Evolutionary conservation across 371 early-diverging fungal species (phyloP).

Genomic region (Rhizopus sp.): DNA sequence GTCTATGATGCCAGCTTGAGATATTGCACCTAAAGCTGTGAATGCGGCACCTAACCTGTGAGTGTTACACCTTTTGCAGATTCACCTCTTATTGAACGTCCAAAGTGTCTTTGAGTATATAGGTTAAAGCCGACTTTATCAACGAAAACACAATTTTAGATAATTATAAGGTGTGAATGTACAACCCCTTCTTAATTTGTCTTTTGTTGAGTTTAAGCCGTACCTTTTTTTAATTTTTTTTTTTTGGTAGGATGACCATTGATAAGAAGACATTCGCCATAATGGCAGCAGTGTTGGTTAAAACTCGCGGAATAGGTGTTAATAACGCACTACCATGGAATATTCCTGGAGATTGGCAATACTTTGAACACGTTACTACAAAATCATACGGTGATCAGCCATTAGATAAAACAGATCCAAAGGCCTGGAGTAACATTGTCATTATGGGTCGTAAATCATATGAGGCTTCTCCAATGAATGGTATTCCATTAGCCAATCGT

Average conservation of each 20-base stretch:
- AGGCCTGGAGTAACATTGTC: conserved; percentile 64
- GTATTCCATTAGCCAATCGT: conserved; percentile 73
- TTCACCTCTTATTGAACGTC: conserved; percentile 15
- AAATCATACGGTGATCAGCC: conserved; percentile 27
- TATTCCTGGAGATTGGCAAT: conserved; percentile 82
- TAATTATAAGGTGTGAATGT: too few species aligned
- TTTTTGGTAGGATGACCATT: background rate
- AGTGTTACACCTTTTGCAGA: conserved; percentile 11
- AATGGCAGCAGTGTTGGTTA: conserved; percentile 69
- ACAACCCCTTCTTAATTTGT: too few species aligned
- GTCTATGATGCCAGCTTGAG: background rate
- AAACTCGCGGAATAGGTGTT: conserved; percentile 76
- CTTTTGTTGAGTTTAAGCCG: background rate
- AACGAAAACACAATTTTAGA: conserved; percentile 19
- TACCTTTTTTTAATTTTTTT: conserved; percentile 2
- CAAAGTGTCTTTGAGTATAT: conserved; percentile 10
- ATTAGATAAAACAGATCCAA: conserved; percentile 4
- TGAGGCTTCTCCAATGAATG: conserved; percentile 81
- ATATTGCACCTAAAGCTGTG: conserved; percentile 7
- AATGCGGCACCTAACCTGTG: conserved; percentile 15
- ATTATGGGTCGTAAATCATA: conserved; percentile 91
- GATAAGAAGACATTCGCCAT: conserved; percentile 46
- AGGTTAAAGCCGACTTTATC: conserved; percentile 20
- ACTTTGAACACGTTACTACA: conserved; percentile 73
- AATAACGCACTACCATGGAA: conserved; percentile 81